Evolutionary conservation across 805 yeast species (phyloP), one percentile per base, ranked within the genome.

Genomic region (Ogataea chonburiensis): DNA sequence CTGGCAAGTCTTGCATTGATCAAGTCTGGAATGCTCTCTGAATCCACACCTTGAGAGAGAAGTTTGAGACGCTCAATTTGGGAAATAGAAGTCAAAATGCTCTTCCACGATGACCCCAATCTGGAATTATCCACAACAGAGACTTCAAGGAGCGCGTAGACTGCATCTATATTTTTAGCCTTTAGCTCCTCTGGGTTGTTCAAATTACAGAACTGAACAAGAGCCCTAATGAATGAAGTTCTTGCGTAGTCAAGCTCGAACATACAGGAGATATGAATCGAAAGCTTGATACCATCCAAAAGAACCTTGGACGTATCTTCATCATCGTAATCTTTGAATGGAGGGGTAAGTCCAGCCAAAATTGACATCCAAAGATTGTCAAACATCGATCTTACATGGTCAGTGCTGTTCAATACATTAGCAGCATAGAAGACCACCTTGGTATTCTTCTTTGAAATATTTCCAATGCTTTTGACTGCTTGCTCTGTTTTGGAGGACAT

Each of bases 281-380:
- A 80, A 22, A 87, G 64, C 50, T 81, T 81, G 47, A 93, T 75
- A 15, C 98, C 98, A 46, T 86, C 96, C 36, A 93, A 63, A 49
- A 96, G 81, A 7, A 73, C 62, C 32, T 68, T 73, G 4, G 85
- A 74, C 8, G 83, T 73, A 37, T 81, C 87, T 14, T 70, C 73
- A 48, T 86, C 93, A 48, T 85, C 88, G 45, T 82, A 80, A 37
- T 87, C 96, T 55, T 83, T 87, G 67, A 89, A 88, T 5, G 96
- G 95, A 3, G 94, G 91, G 0, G 97, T 88, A 32, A 93, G 69
- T 0, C 95, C 97, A 5, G 98, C 98, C 47, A 93, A 70, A 31
- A 93, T 76, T 0, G 97, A 87, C 96, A 94, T 89, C 99, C 99
- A 93, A 28, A 85, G 66, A 12, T 86, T 86, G 52, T 91, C 96